Evolutionary conservation across 768 basidiomycete species (phyloP).

Genomic region (Dioszegia hungarica): DNA sequence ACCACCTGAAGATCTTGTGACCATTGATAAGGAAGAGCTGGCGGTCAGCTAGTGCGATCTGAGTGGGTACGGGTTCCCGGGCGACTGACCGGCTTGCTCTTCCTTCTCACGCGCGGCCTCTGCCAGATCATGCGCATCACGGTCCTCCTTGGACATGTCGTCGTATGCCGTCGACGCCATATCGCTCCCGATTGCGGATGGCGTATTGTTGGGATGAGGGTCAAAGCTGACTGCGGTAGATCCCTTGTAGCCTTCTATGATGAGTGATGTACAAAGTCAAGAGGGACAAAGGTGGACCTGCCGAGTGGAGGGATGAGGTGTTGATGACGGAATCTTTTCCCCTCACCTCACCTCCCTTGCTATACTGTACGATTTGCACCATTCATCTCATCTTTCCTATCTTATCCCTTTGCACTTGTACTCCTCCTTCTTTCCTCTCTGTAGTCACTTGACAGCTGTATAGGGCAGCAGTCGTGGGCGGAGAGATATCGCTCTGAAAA

Average conservation of each 20-base stretch:
- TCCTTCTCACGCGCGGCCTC: constrained; percentile 64
- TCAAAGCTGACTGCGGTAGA: too few species aligned
- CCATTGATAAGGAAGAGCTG: constrained; percentile 88
- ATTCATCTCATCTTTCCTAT: too few species aligned
- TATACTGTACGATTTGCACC: too few species aligned
- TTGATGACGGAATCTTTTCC: background rate
- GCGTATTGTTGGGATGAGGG: too few species aligned
- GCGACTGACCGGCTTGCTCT: constrained; percentile 75
- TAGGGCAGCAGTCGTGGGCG: too few species aligned
- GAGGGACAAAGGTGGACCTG: background rate
- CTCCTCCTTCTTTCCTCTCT: background rate
- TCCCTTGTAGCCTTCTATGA: too few species aligned
- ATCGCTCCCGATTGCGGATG: too few species aligned
- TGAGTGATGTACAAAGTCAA: too few species aligned
- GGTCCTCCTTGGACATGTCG: constrained; percentile 69
- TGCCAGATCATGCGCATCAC: constrained; percentile 63
- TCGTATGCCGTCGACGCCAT: constrained; percentile 57
- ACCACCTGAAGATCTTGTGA: constrained; percentile 82
- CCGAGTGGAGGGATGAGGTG: background rate
- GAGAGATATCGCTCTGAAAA: too few species aligned
- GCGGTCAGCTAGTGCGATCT: too few species aligned
- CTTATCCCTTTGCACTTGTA: background rate
- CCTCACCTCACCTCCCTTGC: background rate
- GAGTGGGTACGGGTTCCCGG: too few species aligned
- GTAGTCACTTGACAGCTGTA: too few species aligned